A percentile compares a stretch with the other conserved stretches of the same genome.
These are phyloP conservation scores for Suillus subalutaceus DNA, from an alignment of 768 basidiomycete species.

Conservation along the genomic window DNA sequence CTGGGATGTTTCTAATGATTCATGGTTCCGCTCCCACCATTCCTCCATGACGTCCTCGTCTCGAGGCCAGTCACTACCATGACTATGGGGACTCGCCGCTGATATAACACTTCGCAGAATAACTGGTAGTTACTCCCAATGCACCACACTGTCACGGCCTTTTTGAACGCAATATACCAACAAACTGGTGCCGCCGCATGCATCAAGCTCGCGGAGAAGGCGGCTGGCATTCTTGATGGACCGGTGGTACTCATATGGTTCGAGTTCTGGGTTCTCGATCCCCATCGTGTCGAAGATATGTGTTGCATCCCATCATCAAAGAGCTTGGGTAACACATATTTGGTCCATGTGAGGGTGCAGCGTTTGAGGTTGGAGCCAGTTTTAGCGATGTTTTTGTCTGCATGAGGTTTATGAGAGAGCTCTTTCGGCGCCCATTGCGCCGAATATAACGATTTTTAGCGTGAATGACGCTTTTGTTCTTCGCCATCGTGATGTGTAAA, in stretches of 20 bases:
- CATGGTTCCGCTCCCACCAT: conserved; percentile 38
- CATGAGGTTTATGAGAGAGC: conserved; percentile 49
- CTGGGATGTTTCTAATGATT: conserved; percentile 26
- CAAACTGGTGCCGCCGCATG: conserved; percentile 34
- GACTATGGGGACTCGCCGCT: conserved; percentile 40
- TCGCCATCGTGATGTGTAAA: conserved; percentile 2
- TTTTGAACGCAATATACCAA: conserved; percentile 43
- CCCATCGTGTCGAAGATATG: conserved; percentile 34
- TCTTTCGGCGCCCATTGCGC: conserved; percentile 41
- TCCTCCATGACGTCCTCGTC: conserved; percentile 36
- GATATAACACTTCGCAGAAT: conserved; percentile 43
- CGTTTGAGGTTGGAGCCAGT: conserved; percentile 35
- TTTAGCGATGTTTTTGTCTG: conserved; percentile 27
- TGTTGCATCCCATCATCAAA: conserved; percentile 11
- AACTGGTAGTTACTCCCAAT: conserved; percentile 41
- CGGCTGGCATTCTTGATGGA: conserved; percentile 32
- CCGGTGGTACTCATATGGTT: conserved; percentile 27
- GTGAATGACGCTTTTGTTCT: background rate
- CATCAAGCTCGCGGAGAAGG: conserved; percentile 27
- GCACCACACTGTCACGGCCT: conserved; percentile 32
- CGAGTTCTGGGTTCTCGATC: conserved; percentile 34
- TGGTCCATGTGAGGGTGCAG: conserved; percentile 36
- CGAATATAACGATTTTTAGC: conserved; percentile 35
- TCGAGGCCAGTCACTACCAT: conserved; percentile 45
- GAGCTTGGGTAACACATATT: conserved; percentile 23